phyloP scores from a whole-genome alignment of 2,329 filamentous ascomycete genomes.

The Fusarium xyrophilum region DNA sequence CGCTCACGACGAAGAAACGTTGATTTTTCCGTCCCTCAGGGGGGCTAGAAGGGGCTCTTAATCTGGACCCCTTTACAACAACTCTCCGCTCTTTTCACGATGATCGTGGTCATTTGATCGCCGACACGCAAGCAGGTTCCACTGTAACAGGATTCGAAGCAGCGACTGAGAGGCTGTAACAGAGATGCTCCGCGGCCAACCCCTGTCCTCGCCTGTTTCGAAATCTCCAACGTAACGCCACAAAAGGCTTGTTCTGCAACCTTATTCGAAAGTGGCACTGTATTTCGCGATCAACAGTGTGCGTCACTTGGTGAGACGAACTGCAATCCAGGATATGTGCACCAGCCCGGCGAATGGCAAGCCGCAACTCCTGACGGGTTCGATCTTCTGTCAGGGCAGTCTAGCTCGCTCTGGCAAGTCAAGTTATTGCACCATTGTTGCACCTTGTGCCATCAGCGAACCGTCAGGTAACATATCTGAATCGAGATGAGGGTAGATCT shows the following conservation, averaged over 20 bases:
- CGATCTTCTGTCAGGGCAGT: not conserved
- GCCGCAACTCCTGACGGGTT: not conserved
- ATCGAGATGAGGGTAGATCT: constrained; percentile 3
- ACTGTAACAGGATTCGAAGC: constrained; percentile 16
- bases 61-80: constrained; percentile 8
- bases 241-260: constrained; percentile 29
- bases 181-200: constrained; percentile 12
- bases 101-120: not conserved
- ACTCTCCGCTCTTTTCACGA: constrained; percentile 10
- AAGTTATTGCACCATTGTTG: constrained; percentile 24
- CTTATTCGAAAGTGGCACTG: constrained; percentile 15
- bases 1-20: constrained; percentile 5
- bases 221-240: constrained; percentile 23
- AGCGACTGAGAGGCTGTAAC: constrained; percentile 15
- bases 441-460: constrained; percentile 12
- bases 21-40: constrained; percentile 7
- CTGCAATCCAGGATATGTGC: constrained; percentile 6
- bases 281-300: constrained; percentile 14
- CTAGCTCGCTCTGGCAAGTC: constrained; percentile 3
- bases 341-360: constrained; percentile 1
- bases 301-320: constrained; percentile 9
- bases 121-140: constrained; percentile 31
- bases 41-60: not conserved
- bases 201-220: constrained; percentile 26
- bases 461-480: not conserved